Evolutionary conservation across 2,329 filamentous ascomycete genomes (phyloP), one percentile per base, ranked within the genome.

Genomic region (Alternaria panax): DNA sequence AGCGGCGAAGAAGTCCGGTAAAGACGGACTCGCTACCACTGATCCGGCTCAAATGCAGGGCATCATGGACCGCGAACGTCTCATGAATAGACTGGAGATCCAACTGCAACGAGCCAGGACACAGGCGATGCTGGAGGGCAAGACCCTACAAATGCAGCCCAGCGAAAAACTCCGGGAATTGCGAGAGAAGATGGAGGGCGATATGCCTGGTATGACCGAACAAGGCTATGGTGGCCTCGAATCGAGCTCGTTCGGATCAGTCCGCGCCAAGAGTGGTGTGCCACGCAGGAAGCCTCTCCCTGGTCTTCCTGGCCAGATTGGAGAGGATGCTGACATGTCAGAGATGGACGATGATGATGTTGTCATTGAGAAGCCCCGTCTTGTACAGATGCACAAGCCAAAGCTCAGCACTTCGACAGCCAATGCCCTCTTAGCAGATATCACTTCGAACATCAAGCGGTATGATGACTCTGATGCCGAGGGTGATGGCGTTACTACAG

Each of bases 91-190:
- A 53, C 85, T 99, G 57, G 93, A 97, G 78, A 96, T 92, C 84
- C 95, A 98, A 80, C 87, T 99, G 41, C 94, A 98, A 81, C 86
- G 95, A 65, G 94, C 97, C 65, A 98, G 98, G 86, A 98, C 95
- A 1, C 93, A 98, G 75, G 97, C 92, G 80, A 97, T 97, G 80
- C 87, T 99, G 30, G 95, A 98, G 79, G 95, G 95, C 67, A 92
- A 92, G 77, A 89, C 92, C 8, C 97, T 94, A 91, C 82, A 86
- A 52, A 85, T 90, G 65, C 92, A 92, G 34, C 94, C 95, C 12
- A 97, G 93, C 43, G 95, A 99, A 80, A 90, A 93, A 71, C 84
- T 99, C 59, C 90, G 95, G 66, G 94, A 96, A 66, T 84, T 98
- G 50, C 90, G 95, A 59, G 94, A 98, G 79, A 90, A 93, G 79